Base-by-base conservation (phyloP, 768 basidiomycete species). In the Candolleomyces eurysporus region DNA sequence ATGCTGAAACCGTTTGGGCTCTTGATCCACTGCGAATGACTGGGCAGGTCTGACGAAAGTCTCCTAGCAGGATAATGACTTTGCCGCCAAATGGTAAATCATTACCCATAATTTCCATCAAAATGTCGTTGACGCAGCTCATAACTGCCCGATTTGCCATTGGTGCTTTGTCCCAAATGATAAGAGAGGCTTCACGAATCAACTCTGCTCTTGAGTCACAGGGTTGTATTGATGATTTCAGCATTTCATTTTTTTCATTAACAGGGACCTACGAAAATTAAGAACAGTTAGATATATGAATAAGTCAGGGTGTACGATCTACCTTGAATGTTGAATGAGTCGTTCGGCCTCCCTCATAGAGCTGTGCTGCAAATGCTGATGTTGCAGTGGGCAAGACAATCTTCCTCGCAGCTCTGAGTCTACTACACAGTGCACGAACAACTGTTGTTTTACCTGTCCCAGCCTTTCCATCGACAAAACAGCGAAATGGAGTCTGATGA, bases 101-200 rank as follows among this genome's bases (percentile, higher is more conserved):
- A 11, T 22, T 71, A 4, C 63, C 48, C 67, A 68, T 74, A 30
- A 75, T 64, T 7, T 63, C 63, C 5, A 70, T 69, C 31, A 69
- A 72, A 0, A 70, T 65, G 16, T 75, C 72, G 46, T 79, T 73
- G 10, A 79, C 71, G 58, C 76, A 77, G 10, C 62, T 54, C 0
- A 77, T 56, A 0, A 73, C 75, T 0, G 75, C 71, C 26, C 61
- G 65, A 53, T 79, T 76, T 16, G 73, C 75, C 74, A 78, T 78
- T 1, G 79, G 78, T 4, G 74, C 71, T 65, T 81, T 78, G 65
- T 81, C 79, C 76, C 78, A 79, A 3, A 76, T 70, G 21, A 79
- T 69, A 0, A 74, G 57, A 1, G 66, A 45, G 0, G 75, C 67
- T 21, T 71, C 60, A 0, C 57, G 61, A 8, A 80, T 71, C 19